phyloP scores from a whole-genome alignment of 1,139 yeast species.

The Kurtzmaniella quercitrusa region DNA sequence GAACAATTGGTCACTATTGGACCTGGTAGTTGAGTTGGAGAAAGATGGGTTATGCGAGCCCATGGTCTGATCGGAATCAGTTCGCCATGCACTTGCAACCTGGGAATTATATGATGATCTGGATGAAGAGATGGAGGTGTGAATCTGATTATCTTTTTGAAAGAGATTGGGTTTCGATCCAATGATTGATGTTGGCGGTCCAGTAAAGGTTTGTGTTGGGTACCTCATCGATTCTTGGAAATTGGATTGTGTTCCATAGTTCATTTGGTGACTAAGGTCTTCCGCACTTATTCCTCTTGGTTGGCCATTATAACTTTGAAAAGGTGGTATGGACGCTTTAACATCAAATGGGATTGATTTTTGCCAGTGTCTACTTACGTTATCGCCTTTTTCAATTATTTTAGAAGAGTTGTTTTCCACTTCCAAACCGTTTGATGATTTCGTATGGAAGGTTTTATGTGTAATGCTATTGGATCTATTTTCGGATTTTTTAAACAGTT shows the following conservation, averaged over 20 bases:
- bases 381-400: background rate
- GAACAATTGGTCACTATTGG: background rate
- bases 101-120: background rate
- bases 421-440: background rate
- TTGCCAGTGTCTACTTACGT: background rate
- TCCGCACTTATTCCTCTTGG: background rate
- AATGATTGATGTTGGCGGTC: background rate
- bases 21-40: background rate
- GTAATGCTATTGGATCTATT: background rate
- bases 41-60: background rate
- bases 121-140: background rate
- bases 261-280: background rate
- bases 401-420: background rate
- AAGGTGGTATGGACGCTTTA: background rate
- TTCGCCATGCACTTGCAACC: background rate
- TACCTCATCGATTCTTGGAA: background rate
- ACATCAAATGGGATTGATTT: background rate
- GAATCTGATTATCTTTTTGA: background rate
- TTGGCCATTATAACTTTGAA: background rate
- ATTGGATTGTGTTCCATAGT: background rate
- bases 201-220: background rate
- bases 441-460: background rate
- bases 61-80: background rate
- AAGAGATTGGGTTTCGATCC: background rate
- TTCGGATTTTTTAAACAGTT: conserved; percentile 5